Conservation (phyloP, 179 eudicot genomes). For the Patellifolia procumbens region DNA sequence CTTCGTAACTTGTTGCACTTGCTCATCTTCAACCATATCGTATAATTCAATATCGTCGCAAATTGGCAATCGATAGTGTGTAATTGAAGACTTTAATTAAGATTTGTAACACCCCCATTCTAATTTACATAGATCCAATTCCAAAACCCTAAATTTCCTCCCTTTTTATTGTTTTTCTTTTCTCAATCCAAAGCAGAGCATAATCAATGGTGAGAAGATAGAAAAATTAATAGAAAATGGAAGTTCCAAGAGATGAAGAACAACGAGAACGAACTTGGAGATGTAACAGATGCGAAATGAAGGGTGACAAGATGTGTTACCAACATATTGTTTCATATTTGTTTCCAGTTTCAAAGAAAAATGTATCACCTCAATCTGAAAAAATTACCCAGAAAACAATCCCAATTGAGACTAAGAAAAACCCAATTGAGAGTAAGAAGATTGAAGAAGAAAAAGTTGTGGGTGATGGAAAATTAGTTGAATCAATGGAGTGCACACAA, state of each 20-base stretch:
- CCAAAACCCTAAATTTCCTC: not conserved
- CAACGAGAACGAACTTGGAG: not conserved
- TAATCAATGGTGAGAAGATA: not conserved
- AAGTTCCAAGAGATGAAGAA: conserved; percentile 8
- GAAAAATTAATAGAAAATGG: not conserved
- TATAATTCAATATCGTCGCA: too few relatives aligned
- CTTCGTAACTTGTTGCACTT: too few relatives aligned
- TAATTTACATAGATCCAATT: not conserved
- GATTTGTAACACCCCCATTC: too few relatives aligned
- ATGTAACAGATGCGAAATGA: not conserved
- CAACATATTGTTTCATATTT: conserved; percentile 9
- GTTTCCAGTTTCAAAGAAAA: conserved; percentile 5
- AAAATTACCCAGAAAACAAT: not conserved
- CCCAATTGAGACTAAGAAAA: not conserved
- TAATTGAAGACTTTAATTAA: too few relatives aligned
- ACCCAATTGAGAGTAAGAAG: not conserved
- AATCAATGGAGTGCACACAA: not conserved
- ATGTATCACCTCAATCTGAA: not conserved
- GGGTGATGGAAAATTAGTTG: not conserved
- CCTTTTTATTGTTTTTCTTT: not conserved
- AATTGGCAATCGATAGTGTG: too few relatives aligned
- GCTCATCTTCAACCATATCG: too few relatives aligned
- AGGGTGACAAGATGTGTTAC: conserved; percentile 18
- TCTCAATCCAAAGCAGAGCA: not conserved
- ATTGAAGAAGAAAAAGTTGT: not conserved